Evolutionary conservation across 257 asterid species (phyloP), one percentile per base, ranked within the genome.

Genomic region (Apocynum venetum): DNA sequence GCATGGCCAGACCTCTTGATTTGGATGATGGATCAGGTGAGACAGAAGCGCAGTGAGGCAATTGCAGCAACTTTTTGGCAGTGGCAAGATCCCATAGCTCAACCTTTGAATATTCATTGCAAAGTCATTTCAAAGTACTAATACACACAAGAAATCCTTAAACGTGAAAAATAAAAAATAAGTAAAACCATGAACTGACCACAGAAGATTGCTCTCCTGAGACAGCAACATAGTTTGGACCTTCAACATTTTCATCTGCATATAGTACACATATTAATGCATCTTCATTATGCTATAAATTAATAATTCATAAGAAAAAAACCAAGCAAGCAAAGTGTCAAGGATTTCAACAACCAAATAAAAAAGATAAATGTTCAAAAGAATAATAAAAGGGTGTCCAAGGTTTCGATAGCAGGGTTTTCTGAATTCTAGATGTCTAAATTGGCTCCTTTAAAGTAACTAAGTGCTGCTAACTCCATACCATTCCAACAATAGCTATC

Each of bases 41-140:
- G 81, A 80, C 81, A n/a, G 79, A 65, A 49, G 87, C 49, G 78
- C 77, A 77, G 69, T 83, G 83, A 84, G 92, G 89, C 79, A 95
- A 78, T 35, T 83, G 72, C 57, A 86, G 77, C 69, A 90, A 73
- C 87, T 78, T 87, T 82, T 83, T 77, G 11, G 89, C 93, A 44
- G 80, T 88, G 64, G 85, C 79, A 61, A 91, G 84, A 86, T 93
- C 98, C 98, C 97, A 93, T 67, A 95, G 84, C 82, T 95, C 99
- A 72, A 87, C 90, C 90, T 87, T 78, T 49, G 38, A 77, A 79
- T 53, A 71, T 47, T 31, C 60, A 75, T 73, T 51, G 60, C 17
- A 64, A 72, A 81, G 69, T 77, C 12, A 60, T 19, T 65, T 69
- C 53, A n/a, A 20, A 63, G 72, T 20, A 52, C 38, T 57, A 36